Evolutionary conservation across 23 red algal genomes (phyloP).

Genomic region (Gracilaria vermiculophylla): DNA sequence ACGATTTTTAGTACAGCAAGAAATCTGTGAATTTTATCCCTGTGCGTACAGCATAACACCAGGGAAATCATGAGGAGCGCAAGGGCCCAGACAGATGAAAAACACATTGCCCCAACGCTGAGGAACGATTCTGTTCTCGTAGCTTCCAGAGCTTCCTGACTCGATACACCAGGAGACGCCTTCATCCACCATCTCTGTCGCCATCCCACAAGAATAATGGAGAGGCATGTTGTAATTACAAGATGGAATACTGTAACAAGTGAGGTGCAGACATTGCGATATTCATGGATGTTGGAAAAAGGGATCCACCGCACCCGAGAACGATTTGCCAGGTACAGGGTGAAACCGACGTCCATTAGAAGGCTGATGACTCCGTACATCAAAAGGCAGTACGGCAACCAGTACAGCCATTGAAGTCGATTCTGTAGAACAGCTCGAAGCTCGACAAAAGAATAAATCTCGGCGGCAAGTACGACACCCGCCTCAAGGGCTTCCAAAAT

Average conservation of each 20-base stretch:
- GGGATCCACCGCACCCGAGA: constrained; percentile 4
- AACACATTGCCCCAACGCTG: background rate
- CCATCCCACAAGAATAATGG: constrained; percentile 2
- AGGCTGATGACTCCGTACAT: too few relatives aligned
- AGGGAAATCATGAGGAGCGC: background rate
- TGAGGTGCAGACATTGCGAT: background rate
- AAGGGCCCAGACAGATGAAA: background rate
- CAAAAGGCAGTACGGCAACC: too few relatives aligned
- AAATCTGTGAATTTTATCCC: too few relatives aligned
- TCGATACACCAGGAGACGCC: background rate
- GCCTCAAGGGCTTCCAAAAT: background rate
- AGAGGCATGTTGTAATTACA: background rate
- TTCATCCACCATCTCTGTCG: constrained; percentile 9
- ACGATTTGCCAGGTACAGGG: background rate
- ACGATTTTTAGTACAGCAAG: too few relatives aligned
- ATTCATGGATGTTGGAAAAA: background rate
- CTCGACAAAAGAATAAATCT: background rate
- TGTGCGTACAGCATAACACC: background rate
- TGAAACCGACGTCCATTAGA: too few relatives aligned
- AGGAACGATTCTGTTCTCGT: background rate
- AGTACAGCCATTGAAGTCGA: background rate
- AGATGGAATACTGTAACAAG: background rate
- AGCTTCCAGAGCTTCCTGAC: background rate
- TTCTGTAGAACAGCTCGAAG: background rate
- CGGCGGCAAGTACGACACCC: background rate